Evolutionary conservation across 2,329 filamentous ascomycete genomes (phyloP).

Genomic region (Cercospora nicotianae): DNA sequence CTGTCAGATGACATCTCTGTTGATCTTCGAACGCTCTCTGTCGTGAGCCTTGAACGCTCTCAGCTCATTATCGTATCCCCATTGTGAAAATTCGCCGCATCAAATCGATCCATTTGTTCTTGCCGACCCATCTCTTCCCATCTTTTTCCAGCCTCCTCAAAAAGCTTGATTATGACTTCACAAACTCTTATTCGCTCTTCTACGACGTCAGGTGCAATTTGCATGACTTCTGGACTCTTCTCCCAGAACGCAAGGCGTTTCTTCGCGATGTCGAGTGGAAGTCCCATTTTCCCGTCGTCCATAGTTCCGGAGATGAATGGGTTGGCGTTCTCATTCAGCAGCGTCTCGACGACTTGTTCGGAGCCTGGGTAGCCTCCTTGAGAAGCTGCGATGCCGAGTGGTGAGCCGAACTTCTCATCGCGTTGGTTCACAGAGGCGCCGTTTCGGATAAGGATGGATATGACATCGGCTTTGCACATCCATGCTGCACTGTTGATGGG

Average conservation of each 20-base stretch:
- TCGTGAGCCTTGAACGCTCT: background rate
- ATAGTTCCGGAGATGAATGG: background rate
- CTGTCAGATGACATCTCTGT: background rate
- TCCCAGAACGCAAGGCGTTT: conserved; percentile 17
- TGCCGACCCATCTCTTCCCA: background rate
- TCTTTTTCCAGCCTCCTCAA: conserved; percentile 22
- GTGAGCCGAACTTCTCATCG: conserved; percentile 29
- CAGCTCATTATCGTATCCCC: background rate
- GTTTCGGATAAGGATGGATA: conserved; percentile 30
- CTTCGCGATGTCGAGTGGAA: conserved; percentile 10
- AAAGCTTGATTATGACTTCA: conserved; percentile 21
- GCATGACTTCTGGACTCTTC: conserved; percentile 10
- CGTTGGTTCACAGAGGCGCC: conserved; percentile 29
- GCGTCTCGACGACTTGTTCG: conserved; percentile 33
- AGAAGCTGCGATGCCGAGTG: conserved; percentile 35
- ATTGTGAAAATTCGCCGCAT: background rate
- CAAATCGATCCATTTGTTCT: conserved; percentile 8
- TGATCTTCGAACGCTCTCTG: background rate
- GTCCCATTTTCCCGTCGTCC: background rate
- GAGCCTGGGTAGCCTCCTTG: conserved; percentile 25
- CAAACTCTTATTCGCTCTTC: conserved; percentile 23
- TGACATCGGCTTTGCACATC: conserved; percentile 29
- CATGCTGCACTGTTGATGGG: conserved; percentile 31
- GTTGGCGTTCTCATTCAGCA: conserved; percentile 29
- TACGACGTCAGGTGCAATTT: conserved; percentile 14